A percentile compares a stretch with the other conserved stretches of the same genome.
These are phyloP conservation scores for Gossypium davidsonii DNA, from an alignment of 441 rosid genomes.

Conservation along the genomic window DNA sequence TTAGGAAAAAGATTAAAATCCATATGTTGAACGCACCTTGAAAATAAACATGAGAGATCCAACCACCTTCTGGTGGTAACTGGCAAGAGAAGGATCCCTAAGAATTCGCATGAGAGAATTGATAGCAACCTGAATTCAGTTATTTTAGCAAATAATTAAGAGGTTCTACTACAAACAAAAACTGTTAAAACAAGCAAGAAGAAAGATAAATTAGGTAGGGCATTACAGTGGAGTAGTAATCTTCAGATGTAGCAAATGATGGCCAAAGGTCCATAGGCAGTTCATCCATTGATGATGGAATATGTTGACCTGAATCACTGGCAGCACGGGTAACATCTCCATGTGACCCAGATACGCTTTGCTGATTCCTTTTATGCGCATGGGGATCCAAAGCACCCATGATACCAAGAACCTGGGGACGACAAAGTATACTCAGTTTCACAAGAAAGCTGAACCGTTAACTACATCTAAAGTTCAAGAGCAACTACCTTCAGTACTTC, in stretches of 20 bases:
- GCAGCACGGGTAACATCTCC: slow-evolving; percentile 88
- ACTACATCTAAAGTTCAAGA: slow-evolving; percentile 14
- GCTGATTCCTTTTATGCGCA: slow-evolving; percentile 88
- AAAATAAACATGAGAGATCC: slow-evolving; percentile 96
- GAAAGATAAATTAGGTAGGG: slow-evolving; percentile 16
- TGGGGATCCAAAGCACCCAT: slow-evolving; percentile 99
- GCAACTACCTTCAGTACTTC: slow-evolving; percentile 91
- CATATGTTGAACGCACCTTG: slow-evolving; percentile 48
- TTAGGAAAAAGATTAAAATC: not conserved
- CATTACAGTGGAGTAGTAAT: slow-evolving; percentile 88
- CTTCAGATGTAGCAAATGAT: slow-evolving; percentile 93
- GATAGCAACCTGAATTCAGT: slow-evolving; percentile 75
- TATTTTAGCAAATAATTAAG: not conserved
- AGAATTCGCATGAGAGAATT: slow-evolving; percentile 98
- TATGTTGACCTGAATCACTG: slow-evolving; percentile 92
- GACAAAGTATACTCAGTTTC: slow-evolving; percentile 22
- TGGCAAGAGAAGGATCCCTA: slow-evolving; percentile 94
- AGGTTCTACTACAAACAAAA: not conserved
- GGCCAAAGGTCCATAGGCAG: slow-evolving; percentile 90
- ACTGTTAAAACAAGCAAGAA: slow-evolving; percentile 17
- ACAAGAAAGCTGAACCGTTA: slow-evolving; percentile 9
- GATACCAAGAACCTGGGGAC: slow-evolving; percentile 87
- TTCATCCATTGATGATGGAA: slow-evolving; percentile 80
- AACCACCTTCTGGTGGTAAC: slow-evolving; percentile 98
- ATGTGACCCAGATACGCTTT: slow-evolving; percentile 65